phyloP scores from a whole-genome alignment of 176 grass and related monocot genomes.

The Poa annua region DNA sequence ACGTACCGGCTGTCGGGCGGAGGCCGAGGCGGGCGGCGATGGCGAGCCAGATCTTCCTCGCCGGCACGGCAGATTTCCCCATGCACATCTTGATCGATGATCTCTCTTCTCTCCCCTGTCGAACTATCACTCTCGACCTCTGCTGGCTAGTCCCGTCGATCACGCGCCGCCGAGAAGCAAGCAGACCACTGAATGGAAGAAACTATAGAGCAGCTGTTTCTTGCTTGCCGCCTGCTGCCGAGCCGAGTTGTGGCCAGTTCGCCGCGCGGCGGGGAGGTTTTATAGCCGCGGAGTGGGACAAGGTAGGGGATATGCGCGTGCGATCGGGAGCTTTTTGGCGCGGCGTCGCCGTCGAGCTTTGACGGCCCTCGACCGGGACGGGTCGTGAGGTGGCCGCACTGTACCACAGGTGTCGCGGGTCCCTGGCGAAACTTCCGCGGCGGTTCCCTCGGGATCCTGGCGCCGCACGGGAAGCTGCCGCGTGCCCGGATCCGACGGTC shows the following conservation, averaged over 20 bases:
- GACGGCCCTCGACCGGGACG: conserved; percentile 37
- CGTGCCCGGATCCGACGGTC: conserved; percentile 46
- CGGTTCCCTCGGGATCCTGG: conserved; percentile 24
- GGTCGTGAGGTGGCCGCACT: too few species aligned
- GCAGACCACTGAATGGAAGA: background rate
- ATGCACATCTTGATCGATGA: conserved; percentile 41
- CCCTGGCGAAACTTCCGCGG: conserved; percentile 2
- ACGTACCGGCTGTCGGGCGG: conserved; percentile 58
- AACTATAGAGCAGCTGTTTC: conserved; percentile 6
- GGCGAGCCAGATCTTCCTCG: conserved; percentile 66
- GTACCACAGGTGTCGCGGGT: conserved; percentile 35
- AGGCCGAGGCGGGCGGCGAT: conserved; percentile 53
- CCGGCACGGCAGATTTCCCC: conserved; percentile 51
- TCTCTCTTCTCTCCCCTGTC: background rate
- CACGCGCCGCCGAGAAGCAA: background rate
- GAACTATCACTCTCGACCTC: background rate
- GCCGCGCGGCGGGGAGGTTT: conserved; percentile 22
- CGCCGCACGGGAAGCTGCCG: conserved; percentile 30
- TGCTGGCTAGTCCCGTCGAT: background rate
- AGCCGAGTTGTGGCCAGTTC: background rate
- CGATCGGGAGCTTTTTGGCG: conserved; percentile 30
- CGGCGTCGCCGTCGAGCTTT: conserved; percentile 35
- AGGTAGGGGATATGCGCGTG: conserved; percentile 48
- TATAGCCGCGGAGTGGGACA: conserved; percentile 45
- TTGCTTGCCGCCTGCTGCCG: conserved; percentile 9